Evolutionary conservation across 768 basidiomycete genomes (phyloP).

Genomic region (Tylopilus sp.): DNA sequence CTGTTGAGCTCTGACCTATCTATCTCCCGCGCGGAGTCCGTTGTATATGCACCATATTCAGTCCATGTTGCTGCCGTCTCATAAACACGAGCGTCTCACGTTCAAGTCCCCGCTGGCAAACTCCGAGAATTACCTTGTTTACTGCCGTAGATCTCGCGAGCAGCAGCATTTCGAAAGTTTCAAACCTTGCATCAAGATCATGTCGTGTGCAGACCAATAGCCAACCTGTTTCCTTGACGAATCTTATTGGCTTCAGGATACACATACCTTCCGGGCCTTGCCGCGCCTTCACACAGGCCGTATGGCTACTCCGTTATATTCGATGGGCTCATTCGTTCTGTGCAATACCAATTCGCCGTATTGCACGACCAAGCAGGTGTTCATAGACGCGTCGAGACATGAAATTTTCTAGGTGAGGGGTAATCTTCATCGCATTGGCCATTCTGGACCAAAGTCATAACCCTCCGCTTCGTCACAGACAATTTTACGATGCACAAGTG

Average conservation of each 20-base stretch:
- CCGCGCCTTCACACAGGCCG: conserved; percentile 1
- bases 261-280: conserved; percentile 6
- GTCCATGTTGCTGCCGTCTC: background rate
- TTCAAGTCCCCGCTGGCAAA: background rate
- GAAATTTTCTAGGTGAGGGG: conserved; percentile 57
- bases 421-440: background rate
- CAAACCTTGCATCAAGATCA: background rate
- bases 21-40: background rate
- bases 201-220: background rate
- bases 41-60: background rate
- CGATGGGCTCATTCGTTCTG: background rate
- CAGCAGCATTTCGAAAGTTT: conserved; percentile 3
- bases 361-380: background rate
- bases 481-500: conserved; percentile 68
- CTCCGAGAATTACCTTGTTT: background rate
- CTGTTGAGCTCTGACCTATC: background rate
- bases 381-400: conserved; percentile 28
- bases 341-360: background rate
- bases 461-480: conserved; percentile 36
- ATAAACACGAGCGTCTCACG: background rate
- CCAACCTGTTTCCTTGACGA: conserved; percentile 3
- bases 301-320: background rate
- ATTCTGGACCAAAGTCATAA: background rate
- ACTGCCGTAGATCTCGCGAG: background rate
- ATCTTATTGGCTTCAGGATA: background rate